These are phyloP conservation scores for Termitomyces sp. DNA, from an alignment of 768 basidiomycete species.

Conservation along the genomic window DNA sequence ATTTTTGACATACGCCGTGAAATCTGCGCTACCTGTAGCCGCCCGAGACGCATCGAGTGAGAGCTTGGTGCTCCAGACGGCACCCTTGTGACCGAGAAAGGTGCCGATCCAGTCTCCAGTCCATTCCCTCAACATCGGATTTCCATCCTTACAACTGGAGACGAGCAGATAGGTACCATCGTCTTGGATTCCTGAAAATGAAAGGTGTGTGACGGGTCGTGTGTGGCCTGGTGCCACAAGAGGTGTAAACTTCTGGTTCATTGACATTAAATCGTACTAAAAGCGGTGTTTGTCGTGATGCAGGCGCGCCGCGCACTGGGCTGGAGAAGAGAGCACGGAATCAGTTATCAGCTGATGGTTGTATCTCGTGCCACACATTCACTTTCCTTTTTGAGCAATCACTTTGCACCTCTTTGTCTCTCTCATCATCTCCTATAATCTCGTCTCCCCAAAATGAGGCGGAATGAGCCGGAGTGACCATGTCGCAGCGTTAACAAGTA, in stretches of 20 bases:
- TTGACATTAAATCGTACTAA: conserved; percentile 48
- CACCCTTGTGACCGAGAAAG: conserved; percentile 87
- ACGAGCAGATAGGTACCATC: conserved; percentile 88
- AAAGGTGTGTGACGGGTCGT: conserved; percentile 88
- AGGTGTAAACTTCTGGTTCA: conserved; percentile 65
- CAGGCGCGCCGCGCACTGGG: conserved; percentile 54
- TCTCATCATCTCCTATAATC: background rate
- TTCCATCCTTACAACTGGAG: conserved; percentile 98
- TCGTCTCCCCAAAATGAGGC: background rate
- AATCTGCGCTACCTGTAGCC: conserved; percentile 93
- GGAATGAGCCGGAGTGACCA: background rate
- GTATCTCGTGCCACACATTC: conserved; percentile 16
- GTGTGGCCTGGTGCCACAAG: conserved; percentile 87
- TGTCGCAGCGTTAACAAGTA: background rate
- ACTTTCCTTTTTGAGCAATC: conserved; percentile 17
- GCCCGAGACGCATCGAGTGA: conserved; percentile 83
- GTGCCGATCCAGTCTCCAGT: conserved; percentile 99
- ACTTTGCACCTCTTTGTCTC: conserved; percentile 13
- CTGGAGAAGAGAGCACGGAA: conserved; percentile 13
- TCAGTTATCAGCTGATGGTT: conserved; percentile 13
- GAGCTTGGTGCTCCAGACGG: conserved; percentile 96
- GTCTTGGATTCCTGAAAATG: conserved; percentile 83
- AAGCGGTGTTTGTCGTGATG: conserved; percentile 33
- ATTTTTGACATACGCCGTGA: conserved; percentile 76
- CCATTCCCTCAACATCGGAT: conserved; percentile 96